Percentiles rank a stretch among this genome's conserved stretches.
phyloP scores from a whole-genome alignment of 768 basidiomycete species.

The Candolleomyces eurysporus region DNA sequence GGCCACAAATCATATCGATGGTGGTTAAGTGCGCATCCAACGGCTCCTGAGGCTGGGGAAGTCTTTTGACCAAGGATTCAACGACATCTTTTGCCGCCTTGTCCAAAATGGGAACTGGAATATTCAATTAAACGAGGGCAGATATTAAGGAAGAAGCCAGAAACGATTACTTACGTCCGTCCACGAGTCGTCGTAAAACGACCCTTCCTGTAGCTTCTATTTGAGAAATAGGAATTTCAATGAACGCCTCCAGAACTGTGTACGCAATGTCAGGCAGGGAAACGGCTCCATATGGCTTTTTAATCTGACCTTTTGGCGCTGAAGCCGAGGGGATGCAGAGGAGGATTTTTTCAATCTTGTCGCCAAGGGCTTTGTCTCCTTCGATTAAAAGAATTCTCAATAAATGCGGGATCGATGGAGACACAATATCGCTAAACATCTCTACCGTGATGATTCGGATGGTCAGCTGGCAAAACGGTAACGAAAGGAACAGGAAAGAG shows the following conservation, averaged over 20 bases:
- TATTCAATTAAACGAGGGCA: neutral
- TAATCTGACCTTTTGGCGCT: neutral
- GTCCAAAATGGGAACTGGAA: neutral
- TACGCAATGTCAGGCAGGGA: neutral
- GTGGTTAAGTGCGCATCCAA: neutral
- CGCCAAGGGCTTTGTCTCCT: neutral
- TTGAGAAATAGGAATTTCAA: neutral
- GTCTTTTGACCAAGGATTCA: neutral
- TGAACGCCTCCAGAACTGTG: neutral
- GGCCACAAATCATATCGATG: neutral
- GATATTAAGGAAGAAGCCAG: neutral
- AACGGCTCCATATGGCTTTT: neutral
- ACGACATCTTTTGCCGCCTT: neutral
- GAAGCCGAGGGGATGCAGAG: neutral
- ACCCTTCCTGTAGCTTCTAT: neutral
- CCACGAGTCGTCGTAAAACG: neutral
- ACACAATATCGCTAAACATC: neutral
- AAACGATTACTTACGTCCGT: neutral
- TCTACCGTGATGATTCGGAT: neutral
- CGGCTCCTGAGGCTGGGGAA: neutral
- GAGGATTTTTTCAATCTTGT: neutral
- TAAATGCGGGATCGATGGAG: neutral
- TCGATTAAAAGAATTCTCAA: neutral
- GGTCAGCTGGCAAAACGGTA: neutral
- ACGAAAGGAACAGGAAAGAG: neutral